phyloP scores from a whole-genome alignment of 495 filamentous ascomycete species.

The Podospora bellae-mahoneyi region DNA sequence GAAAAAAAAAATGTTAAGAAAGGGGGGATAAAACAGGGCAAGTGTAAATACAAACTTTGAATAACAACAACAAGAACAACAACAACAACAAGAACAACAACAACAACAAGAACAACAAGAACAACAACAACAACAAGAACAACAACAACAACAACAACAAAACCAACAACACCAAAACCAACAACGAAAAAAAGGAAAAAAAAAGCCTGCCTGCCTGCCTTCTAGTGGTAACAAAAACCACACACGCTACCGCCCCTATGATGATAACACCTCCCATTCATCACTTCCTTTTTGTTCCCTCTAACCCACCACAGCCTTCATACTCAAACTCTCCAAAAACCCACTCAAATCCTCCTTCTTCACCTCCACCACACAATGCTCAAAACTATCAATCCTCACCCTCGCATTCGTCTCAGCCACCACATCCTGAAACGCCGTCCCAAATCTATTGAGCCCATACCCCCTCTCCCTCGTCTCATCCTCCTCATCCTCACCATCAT shows the following conservation, averaged over 20 bases:
- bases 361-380: constrained; percentile 95
- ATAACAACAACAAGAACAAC: background rate
- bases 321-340: constrained; percentile 87
- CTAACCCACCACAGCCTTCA: constrained; percentile 86
- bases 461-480: constrained; percentile 54
- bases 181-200: constrained; percentile 1
- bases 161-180: constrained; percentile 10
- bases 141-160: constrained; percentile 7
- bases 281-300: constrained; percentile 6
- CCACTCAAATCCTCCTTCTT: constrained; percentile 89
- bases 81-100: background rate
- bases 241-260: background rate
- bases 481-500: constrained; percentile 59
- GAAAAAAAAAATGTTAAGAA: constrained; percentile 3
- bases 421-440: constrained; percentile 93
- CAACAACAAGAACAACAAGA: constrained; percentile 4
- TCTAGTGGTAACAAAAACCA: background rate
- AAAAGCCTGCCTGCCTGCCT: background rate
- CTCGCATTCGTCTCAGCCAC: constrained; percentile 85
- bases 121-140: constrained; percentile 1
- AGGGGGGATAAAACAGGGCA: background rate
- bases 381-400: constrained; percentile 92
- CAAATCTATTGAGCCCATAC: constrained; percentile 80
- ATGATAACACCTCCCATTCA: background rate
- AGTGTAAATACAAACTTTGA: background rate